These are phyloP conservation scores for Agarophyton chilense DNA, from an alignment of 23 red algal genomes.

Conservation along the genomic window DNA sequence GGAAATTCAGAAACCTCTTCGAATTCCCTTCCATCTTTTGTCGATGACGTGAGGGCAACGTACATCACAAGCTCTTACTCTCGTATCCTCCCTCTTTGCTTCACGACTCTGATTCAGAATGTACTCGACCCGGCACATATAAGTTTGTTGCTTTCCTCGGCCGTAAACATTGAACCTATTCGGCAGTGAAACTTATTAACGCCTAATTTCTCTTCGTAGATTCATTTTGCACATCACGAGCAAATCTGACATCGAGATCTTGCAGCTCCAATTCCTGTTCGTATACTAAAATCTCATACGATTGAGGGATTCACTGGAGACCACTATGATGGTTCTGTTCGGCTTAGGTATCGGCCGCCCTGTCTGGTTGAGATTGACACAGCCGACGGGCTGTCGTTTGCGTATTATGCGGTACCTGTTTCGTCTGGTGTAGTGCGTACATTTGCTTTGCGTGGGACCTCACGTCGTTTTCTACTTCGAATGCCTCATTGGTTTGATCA, in stretches of 20 bases:
- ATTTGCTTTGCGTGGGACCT: conserved; percentile 24
- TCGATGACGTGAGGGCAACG: conserved; percentile 10
- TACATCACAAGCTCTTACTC: conserved; percentile 23
- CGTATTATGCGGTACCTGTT: conserved; percentile 66
- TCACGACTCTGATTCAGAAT: conserved; percentile 49
- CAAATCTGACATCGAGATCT: conserved; percentile 37
- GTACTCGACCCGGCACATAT: conserved; percentile 67
- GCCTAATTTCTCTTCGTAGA: neutral
- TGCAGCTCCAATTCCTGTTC: conserved; percentile 51
- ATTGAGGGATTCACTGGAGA: conserved; percentile 48
- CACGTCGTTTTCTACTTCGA: neutral
- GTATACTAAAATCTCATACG: conserved; percentile 2
- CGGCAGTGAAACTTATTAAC: neutral
- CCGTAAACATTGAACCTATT: neutral
- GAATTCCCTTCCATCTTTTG: neutral
- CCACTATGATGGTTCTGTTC: conserved; percentile 52
- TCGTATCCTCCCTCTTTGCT: conserved; percentile 45
- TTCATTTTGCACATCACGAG: conserved; percentile 65
- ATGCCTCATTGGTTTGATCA: conserved; percentile 48
- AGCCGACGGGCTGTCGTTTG: conserved; percentile 24
- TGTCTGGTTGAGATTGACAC: conserved; percentile 58
- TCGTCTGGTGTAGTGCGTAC: conserved; percentile 12
- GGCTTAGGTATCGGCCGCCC: conserved; percentile 26
- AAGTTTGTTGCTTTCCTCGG: neutral
- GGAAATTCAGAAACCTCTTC: neutral